Base-by-base conservation (phyloP, 2,329 filamentous ascomycete species). In the Teratosphaeria epicoccoides region DNA sequence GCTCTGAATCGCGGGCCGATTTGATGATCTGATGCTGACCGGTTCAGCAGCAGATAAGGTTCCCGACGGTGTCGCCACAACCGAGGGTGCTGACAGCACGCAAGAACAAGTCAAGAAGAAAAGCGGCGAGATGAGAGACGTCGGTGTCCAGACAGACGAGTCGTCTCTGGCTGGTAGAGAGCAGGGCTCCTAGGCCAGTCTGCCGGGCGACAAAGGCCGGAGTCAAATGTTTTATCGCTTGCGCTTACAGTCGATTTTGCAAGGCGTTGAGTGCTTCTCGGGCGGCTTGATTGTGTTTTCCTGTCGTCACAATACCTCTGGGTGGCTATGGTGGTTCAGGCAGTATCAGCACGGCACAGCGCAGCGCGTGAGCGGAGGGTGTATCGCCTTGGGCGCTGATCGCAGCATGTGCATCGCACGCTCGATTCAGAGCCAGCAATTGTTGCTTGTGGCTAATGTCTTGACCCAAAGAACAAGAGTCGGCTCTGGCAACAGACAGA, bases 61-160 rank as follows among this genome's bases (percentile, higher is more conserved):
- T 46, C 23, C 54, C 49, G 56, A 56, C 43, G 56, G 56, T 49
- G 46, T 46, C 37, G 55, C 53, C 43, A 58, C 55, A 14, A 55
- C 56, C 43, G 60, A 47, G 37, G 49, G 57, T 26, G 57, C 55
- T 51, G 59, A 61, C 52, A 46, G 20, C 20, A 56, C 55, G 49
- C 55, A 57, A 51, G 59, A 63, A 51, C 56, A 56, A 51, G 51
- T 44, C 14, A 51, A 47, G 46, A 54, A 37, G 29, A 53, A 55
- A n/a, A 53, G 54, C 22, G 55, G 54, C 51, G 58, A 58, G 25
- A 57, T 61, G 50, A 61, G 54, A 52, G 62, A 66, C 50, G 59
- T 59, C 20, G 61, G 62, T 50, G 63, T 64, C 49, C 64, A 66
- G 60, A 63, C 63, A 37, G 61, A 65, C 26, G 48, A 52, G 50